Evolutionary conservation across 164 flowering plant species (phyloP).

Genomic region (Stephania japonica): DNA sequence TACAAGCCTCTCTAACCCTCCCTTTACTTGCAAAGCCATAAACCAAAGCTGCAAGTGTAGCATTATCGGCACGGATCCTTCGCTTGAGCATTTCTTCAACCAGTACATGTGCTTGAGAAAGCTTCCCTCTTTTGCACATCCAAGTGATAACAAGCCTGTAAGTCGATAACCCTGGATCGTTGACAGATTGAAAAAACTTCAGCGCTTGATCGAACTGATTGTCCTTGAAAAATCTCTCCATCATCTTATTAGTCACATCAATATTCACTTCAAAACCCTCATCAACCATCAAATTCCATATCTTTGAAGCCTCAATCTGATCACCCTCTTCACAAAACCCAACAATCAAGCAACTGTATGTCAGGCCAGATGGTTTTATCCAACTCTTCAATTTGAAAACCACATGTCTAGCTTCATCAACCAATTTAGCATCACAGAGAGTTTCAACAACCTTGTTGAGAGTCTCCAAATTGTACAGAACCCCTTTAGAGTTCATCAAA

Average conservation of each 20-base stretch:
- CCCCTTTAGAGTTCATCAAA: slow-evolving; percentile 53
- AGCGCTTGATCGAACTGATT: slow-evolving; percentile 56
- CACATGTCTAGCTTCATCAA: slow-evolving; percentile 58
- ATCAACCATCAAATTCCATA: slow-evolving; percentile 83
- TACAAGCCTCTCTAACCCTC: slow-evolving; percentile 54
- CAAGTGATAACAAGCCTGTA: slow-evolving; percentile 62
- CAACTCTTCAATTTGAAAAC: slow-evolving; percentile 49
- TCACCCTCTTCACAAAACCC: slow-evolving; percentile 79
- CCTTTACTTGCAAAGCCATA: slow-evolving; percentile 56
- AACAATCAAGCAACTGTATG: slow-evolving; percentile 49
- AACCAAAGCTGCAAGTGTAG: slow-evolving; percentile 40
- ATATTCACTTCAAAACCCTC: slow-evolving; percentile 56
- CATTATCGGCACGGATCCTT: slow-evolving; percentile 53
- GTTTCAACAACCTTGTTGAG: slow-evolving; percentile 54
- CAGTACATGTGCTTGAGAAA: slow-evolving; percentile 38
- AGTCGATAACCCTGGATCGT: slow-evolving; percentile 49
- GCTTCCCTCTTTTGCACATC: slow-evolving; percentile 66
- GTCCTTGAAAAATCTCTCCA: slow-evolving; percentile 64
- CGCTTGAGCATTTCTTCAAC: slow-evolving; percentile 66
- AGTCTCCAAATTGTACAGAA: slow-evolving; percentile 41
- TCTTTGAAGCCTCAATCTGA: slow-evolving; percentile 64
- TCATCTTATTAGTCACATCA: slow-evolving; percentile 46
- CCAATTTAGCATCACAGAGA: slow-evolving; percentile 51
- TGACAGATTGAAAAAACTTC: slow-evolving; percentile 48
- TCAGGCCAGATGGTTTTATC: slow-evolving; percentile 45